Percentiles rank a stretch among this genome's conserved stretches.
phyloP scores from a whole-genome alignment of 495 filamentous ascomycete species.

The Trichocladium antarcticum region DNA sequence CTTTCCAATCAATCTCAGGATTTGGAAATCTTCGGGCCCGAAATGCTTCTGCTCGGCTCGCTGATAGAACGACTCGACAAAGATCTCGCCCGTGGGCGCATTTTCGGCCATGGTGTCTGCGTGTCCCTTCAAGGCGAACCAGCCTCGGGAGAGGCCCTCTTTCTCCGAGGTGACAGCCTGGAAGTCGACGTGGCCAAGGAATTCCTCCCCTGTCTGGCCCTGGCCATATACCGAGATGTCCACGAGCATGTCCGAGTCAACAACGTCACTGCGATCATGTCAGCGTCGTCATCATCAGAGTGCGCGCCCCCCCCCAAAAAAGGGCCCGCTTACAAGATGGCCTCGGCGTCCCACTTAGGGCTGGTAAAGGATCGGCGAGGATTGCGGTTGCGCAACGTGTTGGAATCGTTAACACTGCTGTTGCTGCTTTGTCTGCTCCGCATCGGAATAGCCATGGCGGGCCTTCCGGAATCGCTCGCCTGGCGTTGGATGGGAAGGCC shows the following conservation, averaged over 20 bases:
- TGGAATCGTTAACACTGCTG: constrained; percentile 64
- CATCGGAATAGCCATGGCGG: constrained; percentile 87
- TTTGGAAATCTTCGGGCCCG: constrained; percentile 92
- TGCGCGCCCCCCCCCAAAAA: not conserved
- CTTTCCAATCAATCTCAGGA: constrained; percentile 92
- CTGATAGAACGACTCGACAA: constrained; percentile 75
- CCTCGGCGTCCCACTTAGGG: constrained; percentile 92
- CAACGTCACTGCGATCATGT: constrained; percentile 62
- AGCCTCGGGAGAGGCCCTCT: constrained; percentile 64
- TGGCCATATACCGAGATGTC: constrained; percentile 93
- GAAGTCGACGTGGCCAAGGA: constrained; percentile 81
- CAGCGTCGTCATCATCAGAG: constrained; percentile 20
- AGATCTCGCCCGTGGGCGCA: constrained; percentile 78
- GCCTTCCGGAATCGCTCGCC: constrained; percentile 60
- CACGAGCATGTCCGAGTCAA: constrained; percentile 81
- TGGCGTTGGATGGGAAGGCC: constrained; percentile 53
- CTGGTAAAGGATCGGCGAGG: constrained; percentile 58
- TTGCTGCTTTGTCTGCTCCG: constrained; percentile 89
- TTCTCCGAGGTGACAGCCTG: constrained; percentile 51
- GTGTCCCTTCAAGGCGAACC: constrained; percentile 67
- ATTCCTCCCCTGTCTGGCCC: constrained; percentile 65
- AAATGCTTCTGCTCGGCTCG: constrained; percentile 86
- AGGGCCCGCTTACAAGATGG: constrained; percentile 65
- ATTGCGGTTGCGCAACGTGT: constrained; percentile 50
- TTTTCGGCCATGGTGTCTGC: constrained; percentile 43